Evolutionary conservation across 2,329 filamentous ascomycete genomes (phyloP).

Genomic region (Sporothrix humicola): DNA sequence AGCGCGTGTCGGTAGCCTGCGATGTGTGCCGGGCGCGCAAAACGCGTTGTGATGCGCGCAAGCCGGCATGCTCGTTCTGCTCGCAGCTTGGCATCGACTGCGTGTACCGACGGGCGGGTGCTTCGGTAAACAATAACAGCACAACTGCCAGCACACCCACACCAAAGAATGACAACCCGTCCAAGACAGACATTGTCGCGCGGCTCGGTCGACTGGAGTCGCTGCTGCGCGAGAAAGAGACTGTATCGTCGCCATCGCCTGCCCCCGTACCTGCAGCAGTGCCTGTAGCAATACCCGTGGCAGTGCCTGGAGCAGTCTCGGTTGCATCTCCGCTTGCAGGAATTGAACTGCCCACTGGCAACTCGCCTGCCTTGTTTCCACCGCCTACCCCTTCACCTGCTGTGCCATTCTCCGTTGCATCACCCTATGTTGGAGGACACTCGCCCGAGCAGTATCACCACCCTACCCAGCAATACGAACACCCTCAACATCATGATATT

Average conservation of each 20-base stretch:
- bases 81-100: constrained; percentile 34
- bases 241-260: not conserved
- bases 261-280: not conserved
- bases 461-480: not conserved
- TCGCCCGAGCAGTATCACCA: constrained; percentile 9
- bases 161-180: not conserved
- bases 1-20: constrained; percentile 39
- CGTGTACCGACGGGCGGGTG: constrained; percentile 32
- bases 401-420: not conserved
- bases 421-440: not conserved
- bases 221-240: not conserved
- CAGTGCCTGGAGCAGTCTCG: not conserved
- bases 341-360: not conserved
- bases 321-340: not conserved
- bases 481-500: not conserved
- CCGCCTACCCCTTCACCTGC: not conserved
- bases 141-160: not conserved
- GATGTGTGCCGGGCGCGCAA: constrained; percentile 39
- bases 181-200: constrained; percentile 7
- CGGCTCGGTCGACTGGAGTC: constrained; percentile 22
- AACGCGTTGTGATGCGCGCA: constrained; percentile 37
- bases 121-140: not conserved
- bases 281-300: not conserved
- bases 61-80: constrained; percentile 38
- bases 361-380: not conserved